These are phyloP conservation scores for Sporisorium iseilematis-ciliati DNA, from an alignment of 1,284 basidiomycete genomes.

Conservation along the genomic window DNA sequence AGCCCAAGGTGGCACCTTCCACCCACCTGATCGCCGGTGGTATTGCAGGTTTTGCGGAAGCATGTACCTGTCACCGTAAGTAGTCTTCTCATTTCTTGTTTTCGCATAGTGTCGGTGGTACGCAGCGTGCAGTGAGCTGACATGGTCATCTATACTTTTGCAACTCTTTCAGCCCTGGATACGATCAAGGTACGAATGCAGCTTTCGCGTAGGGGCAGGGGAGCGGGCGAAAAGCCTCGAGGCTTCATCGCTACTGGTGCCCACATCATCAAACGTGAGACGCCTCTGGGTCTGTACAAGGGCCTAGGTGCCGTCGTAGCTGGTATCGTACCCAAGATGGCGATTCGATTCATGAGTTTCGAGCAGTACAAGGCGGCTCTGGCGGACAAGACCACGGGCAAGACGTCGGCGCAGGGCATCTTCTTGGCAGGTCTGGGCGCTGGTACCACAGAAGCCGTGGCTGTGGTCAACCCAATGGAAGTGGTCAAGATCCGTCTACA, in stretches of 20 bases:
- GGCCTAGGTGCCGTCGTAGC: constrained; percentile 97
- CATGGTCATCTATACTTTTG: neutral
- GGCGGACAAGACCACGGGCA: constrained; percentile 80
- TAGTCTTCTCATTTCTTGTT: constrained; percentile 10
- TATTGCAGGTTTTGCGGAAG: constrained; percentile 69
- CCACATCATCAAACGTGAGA: constrained; percentile 90
- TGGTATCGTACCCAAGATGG: constrained; percentile 97
- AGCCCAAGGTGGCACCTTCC: constrained; percentile 67
- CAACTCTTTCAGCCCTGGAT: constrained; percentile 74
- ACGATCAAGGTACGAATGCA: constrained; percentile 99
- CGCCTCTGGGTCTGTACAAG: constrained; percentile 95
- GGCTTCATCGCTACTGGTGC: constrained; percentile 93
- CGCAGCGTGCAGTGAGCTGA: neutral
- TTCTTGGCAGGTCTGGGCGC: constrained; percentile 92
- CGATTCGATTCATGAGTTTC: constrained; percentile 97
- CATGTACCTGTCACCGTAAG: constrained; percentile 69
- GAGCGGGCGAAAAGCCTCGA: constrained; percentile 75
- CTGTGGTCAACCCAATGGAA: constrained; percentile 98
- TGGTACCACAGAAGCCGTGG: constrained; percentile 86
- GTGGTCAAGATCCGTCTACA: constrained; percentile 99
- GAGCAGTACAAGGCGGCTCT: constrained; percentile 91
- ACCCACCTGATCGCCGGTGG: constrained; percentile 69
- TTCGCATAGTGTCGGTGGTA: neutral
- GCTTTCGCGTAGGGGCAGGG: constrained; percentile 72
- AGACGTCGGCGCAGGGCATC: constrained; percentile 79